A percentile compares a stretch with the other conserved stretches of the same genome.
phyloP scores from a whole-genome alignment of 2,329 filamentous ascomycete genomes.

The Rutstroemia sp. region DNA sequence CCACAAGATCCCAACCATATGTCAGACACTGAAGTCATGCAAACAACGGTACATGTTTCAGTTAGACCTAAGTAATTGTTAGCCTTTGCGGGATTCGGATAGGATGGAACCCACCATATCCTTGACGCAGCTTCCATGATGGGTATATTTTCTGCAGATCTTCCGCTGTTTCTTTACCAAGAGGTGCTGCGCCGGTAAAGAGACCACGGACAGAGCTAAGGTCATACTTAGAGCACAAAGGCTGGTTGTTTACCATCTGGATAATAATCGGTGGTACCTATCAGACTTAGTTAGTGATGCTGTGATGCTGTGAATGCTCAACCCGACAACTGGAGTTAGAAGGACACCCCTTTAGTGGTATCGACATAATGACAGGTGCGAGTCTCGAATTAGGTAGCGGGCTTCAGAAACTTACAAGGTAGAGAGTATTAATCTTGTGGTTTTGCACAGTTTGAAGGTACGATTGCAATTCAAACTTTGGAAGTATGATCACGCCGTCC shows the following conservation, averaged over 20 bases:
- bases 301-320: not conserved
- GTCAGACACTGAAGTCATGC: constrained; percentile 52
- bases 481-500: constrained; percentile 65
- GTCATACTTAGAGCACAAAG: constrained; percentile 58
- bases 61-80: constrained; percentile 51
- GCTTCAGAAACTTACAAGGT: constrained; percentile 45
- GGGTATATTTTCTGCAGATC: constrained; percentile 57
- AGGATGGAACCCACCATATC: constrained; percentile 48
- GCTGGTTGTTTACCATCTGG: constrained; percentile 58
- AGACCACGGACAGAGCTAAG: constrained; percentile 57
- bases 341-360: too few relatives aligned
- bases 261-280: constrained; percentile 78
- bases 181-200: constrained; percentile 71
- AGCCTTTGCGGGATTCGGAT: not conserved
- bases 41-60: constrained; percentile 67
- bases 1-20: constrained; percentile 67
- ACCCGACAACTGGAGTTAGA: too few relatives aligned
- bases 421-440: constrained; percentile 61
- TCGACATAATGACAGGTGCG: too few relatives aligned
- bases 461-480: constrained; percentile 65
- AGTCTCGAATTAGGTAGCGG: too few relatives aligned
- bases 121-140: constrained; percentile 58
- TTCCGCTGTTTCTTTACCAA: constrained; percentile 64
- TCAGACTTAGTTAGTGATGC: not conserved
- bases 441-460: constrained; percentile 58